Evolutionary conservation across 31 red algal species (phyloP).

Genomic region (Odonthalia washingtoniensis): DNA sequence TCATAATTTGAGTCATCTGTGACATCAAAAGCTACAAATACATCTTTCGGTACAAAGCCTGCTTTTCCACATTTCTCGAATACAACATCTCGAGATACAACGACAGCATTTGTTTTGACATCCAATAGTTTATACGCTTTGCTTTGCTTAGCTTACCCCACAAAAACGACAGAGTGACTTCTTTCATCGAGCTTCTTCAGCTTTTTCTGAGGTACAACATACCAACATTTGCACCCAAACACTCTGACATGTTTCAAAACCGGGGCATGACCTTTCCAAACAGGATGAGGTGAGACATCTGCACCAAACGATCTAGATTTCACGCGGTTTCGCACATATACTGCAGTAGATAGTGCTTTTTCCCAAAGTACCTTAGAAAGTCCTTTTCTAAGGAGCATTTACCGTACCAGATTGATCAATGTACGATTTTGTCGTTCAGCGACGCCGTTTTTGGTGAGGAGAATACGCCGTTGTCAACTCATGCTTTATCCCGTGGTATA

Average conservation of each 20-base stretch:
- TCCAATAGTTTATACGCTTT: constrained; percentile 54
- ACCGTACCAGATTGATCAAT: constrained; percentile 19
- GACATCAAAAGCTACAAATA: not conserved
- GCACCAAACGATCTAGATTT: constrained; percentile 7
- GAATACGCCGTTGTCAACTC: constrained; percentile 16
- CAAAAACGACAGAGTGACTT: constrained; percentile 13
- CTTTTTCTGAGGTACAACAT: constrained; percentile 25
- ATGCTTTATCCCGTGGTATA: not conserved
- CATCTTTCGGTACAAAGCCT: not conserved
- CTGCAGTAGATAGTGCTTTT: constrained; percentile 18
- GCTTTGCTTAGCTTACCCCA: constrained; percentile 28
- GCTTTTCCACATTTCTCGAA: constrained; percentile 16
- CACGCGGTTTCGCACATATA: constrained; percentile 56
- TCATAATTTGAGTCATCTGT: not conserved
- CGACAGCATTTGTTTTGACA: not conserved
- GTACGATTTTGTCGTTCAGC: constrained; percentile 43
- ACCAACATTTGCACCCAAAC: constrained; percentile 58
- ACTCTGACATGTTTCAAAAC: constrained; percentile 35
- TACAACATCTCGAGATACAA: no score
- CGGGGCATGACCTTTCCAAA: constrained; percentile 17
- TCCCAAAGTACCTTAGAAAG: constrained; percentile 28
- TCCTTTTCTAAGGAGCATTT: not conserved
- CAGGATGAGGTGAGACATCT: constrained; percentile 15
- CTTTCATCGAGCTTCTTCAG: constrained; percentile 41
- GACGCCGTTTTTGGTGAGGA: constrained; percentile 47